A percentile compares a stretch with the other conserved stretches of the same genome.
Conservation (phyloP, 495 filamentous ascomycete species). For the Penicillium dipodomyicola region DNA sequence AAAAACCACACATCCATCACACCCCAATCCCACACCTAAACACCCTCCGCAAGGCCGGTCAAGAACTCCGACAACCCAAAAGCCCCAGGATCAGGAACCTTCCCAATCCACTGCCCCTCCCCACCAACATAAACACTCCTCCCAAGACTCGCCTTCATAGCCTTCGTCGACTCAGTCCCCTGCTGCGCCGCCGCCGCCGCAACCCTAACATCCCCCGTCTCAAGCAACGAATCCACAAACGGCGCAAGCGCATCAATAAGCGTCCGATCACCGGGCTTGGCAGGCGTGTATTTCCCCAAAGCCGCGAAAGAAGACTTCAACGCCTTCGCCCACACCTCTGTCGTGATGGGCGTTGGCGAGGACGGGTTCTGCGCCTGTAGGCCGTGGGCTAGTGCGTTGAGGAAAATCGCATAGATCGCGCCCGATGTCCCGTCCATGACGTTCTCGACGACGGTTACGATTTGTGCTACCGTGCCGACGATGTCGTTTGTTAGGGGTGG, state of each 20-base stretch:
- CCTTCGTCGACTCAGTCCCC: constrained; percentile 80
- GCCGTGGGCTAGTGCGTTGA: constrained; percentile 80
- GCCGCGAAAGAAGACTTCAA: constrained; percentile 66
- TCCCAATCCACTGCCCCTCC: constrained; percentile 65
- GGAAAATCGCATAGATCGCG: constrained; percentile 92
- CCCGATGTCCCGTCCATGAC: constrained; percentile 96
- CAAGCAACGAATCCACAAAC: constrained; percentile 69
- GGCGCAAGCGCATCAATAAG: constrained; percentile 87
- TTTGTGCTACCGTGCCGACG: constrained; percentile 66
- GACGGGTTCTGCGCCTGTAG: constrained; percentile 58
- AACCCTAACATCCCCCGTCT: constrained; percentile 59
- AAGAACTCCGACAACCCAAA: constrained; percentile 81
- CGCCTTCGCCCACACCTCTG: constrained; percentile 70
- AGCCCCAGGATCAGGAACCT: constrained; percentile 90
- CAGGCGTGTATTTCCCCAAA: constrained; percentile 83
- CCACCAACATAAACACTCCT: constrained; percentile 90
- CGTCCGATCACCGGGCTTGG: constrained; percentile 83
- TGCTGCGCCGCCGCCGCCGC: constrained; percentile 73
- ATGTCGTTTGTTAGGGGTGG: constrained; percentile 62
- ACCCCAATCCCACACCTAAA: constrained; percentile 6
- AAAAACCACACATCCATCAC: too few species aligned
- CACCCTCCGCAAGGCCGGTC: constrained; percentile 64
- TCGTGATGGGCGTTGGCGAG: constrained; percentile 47
- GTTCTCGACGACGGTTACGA: constrained; percentile 81
- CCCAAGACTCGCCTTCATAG: constrained; percentile 86